Conservation (phyloP, 2,329 filamentous ascomycete genomes). For the Hypoxylon sp. region DNA sequence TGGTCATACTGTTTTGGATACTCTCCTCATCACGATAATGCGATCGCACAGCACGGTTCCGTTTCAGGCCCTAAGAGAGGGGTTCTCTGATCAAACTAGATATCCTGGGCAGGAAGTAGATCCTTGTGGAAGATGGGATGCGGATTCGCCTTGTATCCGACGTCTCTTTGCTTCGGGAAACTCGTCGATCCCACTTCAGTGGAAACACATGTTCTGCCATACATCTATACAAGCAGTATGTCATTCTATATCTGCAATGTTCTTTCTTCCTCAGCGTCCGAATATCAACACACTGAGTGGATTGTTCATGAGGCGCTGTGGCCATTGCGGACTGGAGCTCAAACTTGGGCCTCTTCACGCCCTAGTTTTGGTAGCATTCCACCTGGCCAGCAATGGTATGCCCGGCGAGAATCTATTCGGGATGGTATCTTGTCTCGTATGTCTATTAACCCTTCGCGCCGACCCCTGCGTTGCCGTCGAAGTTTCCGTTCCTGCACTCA, state of each 20-base stretch:
- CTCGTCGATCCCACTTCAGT: slow-evolving; percentile 52
- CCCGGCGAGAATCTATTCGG: slow-evolving; percentile 59
- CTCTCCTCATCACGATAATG: slow-evolving; percentile 57
- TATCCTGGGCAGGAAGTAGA: slow-evolving; percentile 60
- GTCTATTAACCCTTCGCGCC: slow-evolving; percentile 51
- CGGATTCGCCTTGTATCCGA: slow-evolving; percentile 57
- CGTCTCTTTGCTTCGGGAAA: slow-evolving; percentile 50
- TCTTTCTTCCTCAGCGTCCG: slow-evolving; percentile 8
- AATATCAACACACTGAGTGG: slow-evolving; percentile 42
- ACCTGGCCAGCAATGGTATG: slow-evolving; percentile 53
- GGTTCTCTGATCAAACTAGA: slow-evolving; percentile 45
- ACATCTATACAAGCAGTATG: slow-evolving; percentile 59
- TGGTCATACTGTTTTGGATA: slow-evolving; percentile 59
- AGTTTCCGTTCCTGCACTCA: slow-evolving; percentile 43
- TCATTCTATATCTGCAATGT: slow-evolving; percentile 55
- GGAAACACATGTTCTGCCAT: slow-evolving; percentile 64
- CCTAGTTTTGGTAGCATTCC: slow-evolving; percentile 56
- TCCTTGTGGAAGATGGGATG: slow-evolving; percentile 61
- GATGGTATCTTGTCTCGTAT: slow-evolving; percentile 56
- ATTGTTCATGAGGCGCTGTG: slow-evolving; percentile 47
- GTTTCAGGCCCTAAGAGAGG: slow-evolving; percentile 51
- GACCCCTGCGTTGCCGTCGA: slow-evolving; percentile 50
- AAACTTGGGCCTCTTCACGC: slow-evolving; percentile 57
- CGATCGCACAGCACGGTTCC: slow-evolving; percentile 54
- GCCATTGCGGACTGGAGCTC: slow-evolving; percentile 54